Conservation (phyloP, 2,329 filamentous ascomycete species). For the Teratosphaeria nubilosa region DNA sequence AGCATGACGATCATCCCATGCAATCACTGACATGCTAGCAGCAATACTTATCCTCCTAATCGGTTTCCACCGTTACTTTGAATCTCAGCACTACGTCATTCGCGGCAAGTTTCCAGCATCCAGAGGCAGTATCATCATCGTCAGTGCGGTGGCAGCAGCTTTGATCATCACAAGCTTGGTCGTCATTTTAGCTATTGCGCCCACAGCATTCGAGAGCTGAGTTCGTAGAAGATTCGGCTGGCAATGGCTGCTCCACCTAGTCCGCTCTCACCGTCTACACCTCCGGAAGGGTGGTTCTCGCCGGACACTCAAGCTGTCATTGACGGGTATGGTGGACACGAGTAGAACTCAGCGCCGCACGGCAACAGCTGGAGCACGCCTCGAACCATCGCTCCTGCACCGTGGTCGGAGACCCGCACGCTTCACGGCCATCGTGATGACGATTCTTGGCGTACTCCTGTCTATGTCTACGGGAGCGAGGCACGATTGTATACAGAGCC, state of each 20-base stretch:
- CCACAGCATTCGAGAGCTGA: constrained; percentile 26
- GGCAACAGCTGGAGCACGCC: background rate
- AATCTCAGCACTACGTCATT: constrained; percentile 70
- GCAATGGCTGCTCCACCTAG: background rate
- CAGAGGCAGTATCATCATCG: constrained; percentile 61
- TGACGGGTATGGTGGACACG: background rate
- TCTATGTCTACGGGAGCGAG: background rate
- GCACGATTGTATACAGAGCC: background rate
- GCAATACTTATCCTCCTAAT: constrained; percentile 65
- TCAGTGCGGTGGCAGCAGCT: constrained; percentile 53
- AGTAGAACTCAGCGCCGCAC: background rate
- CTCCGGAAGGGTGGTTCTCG: background rate
- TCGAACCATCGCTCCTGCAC: background rate
- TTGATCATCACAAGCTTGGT: constrained; percentile 51
- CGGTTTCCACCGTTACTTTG: constrained; percentile 69
- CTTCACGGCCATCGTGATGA: background rate
- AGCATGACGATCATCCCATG: background rate
- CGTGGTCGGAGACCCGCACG: background rate
- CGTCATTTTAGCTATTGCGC: constrained; percentile 48
- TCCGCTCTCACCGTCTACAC: background rate
- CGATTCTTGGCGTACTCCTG: background rate
- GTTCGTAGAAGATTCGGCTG: background rate
- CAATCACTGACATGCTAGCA: constrained; percentile 3
- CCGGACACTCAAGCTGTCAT: background rate
- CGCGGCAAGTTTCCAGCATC: constrained; percentile 71